Percentiles rank a stretch among this genome's conserved stretches.
These are phyloP conservation scores for Backusella mclennaniae DNA, from an alignment of 192 early-diverging fungal genomes.

Conservation along the genomic window DNA sequence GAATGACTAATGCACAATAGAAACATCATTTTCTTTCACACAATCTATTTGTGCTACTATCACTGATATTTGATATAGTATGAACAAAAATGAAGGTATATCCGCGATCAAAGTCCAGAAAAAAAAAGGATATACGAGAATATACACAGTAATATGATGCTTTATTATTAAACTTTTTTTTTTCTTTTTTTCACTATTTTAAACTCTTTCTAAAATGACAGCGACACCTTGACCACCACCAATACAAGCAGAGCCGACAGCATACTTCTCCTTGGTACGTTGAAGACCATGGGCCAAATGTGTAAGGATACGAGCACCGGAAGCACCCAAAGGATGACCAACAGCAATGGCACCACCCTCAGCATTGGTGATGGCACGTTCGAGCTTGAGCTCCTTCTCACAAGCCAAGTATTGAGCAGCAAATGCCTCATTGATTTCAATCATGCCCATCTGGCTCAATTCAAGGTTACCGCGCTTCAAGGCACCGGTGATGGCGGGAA, in stretches of 20 bases:
- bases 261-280: conserved; percentile 80
- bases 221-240: conserved; percentile 77
- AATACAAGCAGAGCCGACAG: conserved; percentile 93
- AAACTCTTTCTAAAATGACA: conserved; percentile 39
- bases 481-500: conserved; percentile 83
- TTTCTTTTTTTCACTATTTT: background rate
- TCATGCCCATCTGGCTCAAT: conserved; percentile 82
- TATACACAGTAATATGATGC: background rate
- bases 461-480: conserved; percentile 76
- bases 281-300: conserved; percentile 86
- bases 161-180: background rate
- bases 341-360: conserved; percentile 94
- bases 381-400: conserved; percentile 83
- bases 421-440: conserved; percentile 99
- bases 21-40: no score
- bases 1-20: no score
- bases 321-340: conserved; percentile 95
- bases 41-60: no score
- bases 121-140: background rate
- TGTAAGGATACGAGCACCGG: conserved; percentile 89
- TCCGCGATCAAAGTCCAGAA: no score
- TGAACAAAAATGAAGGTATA: no score
- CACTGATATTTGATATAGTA: no score
- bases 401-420: conserved; percentile 89
- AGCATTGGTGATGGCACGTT: conserved; percentile 75